Percentiles rank a stretch among this genome's conserved stretches.
These are phyloP conservation scores for Cordyceps sp. DNA, from an alignment of 2,329 filamentous ascomycete genomes.

Conservation along the genomic window DNA sequence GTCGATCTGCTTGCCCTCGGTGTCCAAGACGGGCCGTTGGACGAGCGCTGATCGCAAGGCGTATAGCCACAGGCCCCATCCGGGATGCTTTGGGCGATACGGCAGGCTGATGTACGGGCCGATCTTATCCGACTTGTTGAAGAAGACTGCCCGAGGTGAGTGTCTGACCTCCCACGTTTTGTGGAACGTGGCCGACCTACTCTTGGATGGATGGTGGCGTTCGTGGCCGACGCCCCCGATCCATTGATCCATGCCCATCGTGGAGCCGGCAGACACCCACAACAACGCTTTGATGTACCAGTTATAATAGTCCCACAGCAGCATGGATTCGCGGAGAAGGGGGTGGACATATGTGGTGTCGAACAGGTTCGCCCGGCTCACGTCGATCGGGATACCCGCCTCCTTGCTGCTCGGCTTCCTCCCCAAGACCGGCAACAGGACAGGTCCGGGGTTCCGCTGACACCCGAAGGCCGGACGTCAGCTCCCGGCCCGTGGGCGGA, in stretches of 20 bases:
- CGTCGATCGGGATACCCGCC: no score
- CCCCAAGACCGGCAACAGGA: no score
- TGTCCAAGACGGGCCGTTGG: conserved; percentile 21
- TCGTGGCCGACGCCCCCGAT: conserved; percentile 23
- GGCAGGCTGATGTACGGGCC: conserved; percentile 28
- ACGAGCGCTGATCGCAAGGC: conserved; percentile 19
- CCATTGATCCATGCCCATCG: conserved; percentile 29
- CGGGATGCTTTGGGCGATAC: conserved; percentile 17
- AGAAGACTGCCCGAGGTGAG: conserved; percentile 16
- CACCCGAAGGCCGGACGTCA: no score
- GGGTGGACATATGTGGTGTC: conserved; percentile 34
- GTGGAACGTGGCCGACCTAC: conserved; percentile 6
- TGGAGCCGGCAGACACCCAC: conserved; percentile 25
- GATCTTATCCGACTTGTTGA: conserved; percentile 25
- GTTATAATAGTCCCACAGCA: conserved; percentile 30
- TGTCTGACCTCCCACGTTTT: neutral
- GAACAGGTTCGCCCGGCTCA: conserved; percentile 28
- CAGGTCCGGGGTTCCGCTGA: no score
- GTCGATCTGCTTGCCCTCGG: conserved; percentile 22
- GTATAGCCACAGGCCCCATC: conserved; percentile 14
- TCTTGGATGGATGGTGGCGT: conserved; percentile 18
- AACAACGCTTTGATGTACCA: conserved; percentile 25
- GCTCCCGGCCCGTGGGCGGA: no score
- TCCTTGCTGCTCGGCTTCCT: no score
- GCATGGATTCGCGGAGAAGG: conserved; percentile 20